phyloP scores from a whole-genome alignment of 2,329 filamentous ascomycete genomes.

The Fusarium protoensiforme region DNA sequence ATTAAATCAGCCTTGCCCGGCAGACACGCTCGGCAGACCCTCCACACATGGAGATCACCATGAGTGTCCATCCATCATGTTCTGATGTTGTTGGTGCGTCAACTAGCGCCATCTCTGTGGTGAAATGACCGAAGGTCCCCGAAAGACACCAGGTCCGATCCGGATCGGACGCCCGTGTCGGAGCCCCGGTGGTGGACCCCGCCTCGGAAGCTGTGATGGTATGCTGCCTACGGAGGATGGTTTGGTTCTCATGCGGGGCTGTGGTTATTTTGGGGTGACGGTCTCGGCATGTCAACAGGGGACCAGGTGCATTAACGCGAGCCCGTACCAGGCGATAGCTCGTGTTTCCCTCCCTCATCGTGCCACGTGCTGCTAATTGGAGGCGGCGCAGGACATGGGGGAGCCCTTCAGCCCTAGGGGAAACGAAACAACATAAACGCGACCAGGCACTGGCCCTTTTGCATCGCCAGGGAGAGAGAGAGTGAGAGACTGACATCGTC shows the following conservation, averaged over 20 bases:
- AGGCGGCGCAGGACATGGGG: constrained; percentile 20
- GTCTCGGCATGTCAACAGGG: constrained; percentile 32
- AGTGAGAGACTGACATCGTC: neutral
- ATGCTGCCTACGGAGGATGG: constrained; percentile 16
- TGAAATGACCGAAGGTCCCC: constrained; percentile 27
- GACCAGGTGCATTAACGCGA: constrained; percentile 24
- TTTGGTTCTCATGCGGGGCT: constrained; percentile 30
- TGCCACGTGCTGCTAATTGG: constrained; percentile 30
- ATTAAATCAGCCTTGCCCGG: neutral
- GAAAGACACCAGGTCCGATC: constrained; percentile 8
- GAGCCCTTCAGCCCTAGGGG: constrained; percentile 28
- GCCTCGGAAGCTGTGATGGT: constrained; percentile 31
- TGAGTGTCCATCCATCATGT: neutral
- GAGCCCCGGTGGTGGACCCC: constrained; percentile 36
- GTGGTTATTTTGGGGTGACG: constrained; percentile 38
- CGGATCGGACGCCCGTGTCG: constrained; percentile 36
- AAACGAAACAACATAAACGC: constrained; percentile 2
- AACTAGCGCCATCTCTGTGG: constrained; percentile 6
- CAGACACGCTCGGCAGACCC: neutral
- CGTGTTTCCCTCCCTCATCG: constrained; percentile 33
- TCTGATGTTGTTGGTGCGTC: constrained; percentile 6
- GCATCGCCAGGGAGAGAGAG: neutral
- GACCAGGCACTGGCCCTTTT: constrained; percentile 17
- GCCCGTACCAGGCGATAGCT: constrained; percentile 22
- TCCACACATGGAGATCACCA: neutral